Evolutionary conservation across 495 filamentous ascomycete genomes (phyloP), one percentile per base, ranked within the genome.

Genomic region (Letharia columbiana): DNA sequence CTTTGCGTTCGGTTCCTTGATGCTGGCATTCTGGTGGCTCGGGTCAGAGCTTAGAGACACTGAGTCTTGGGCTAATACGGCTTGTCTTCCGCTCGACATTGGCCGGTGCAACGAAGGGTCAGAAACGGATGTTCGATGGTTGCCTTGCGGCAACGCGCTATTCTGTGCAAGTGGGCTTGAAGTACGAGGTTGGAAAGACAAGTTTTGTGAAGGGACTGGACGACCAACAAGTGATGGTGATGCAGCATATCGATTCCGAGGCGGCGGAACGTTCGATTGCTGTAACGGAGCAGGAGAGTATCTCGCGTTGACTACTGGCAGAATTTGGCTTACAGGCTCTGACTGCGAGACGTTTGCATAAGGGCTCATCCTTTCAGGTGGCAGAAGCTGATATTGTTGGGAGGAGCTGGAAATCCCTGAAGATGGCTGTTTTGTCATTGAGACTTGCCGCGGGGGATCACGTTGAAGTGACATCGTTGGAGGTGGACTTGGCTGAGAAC

Each of bases 121-220:
- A 15, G 39, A 58, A 17, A 56, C 35, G 8, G n/a, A 49, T 4
- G 18, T 3, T 31, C 67, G 56, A n/a, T 61, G 37, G n/a, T 40
- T 41, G 20, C 13, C 42, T 39, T 49, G 62, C 20, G 40, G 42
- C 35, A 64, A 44, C 42, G 49, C 28, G 42, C 44, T 44, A 35
- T 75, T 71, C 59, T 92, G 86, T 28, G 90, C 92, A 40, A 95
- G 79, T 15, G 90, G 91, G 71, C 91, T 96, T 28, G 89, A 94
- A 28, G 90, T 94, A 62, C 91, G 85, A 12, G 91, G 91, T 65
- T 90, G 90, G 75, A 91, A 91, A 17, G 88, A 82, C 70, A 91
- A 77, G 7, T 81, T 67, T 6, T 83, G 79, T 39, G 83, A 75
- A 68, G 74, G 71, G 62, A 72, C 74, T 3, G 78, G 71, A 71